Evolutionary conservation across 2,329 filamentous ascomycete species (phyloP).

Genomic region (Ophiosphaerella narmari): DNA sequence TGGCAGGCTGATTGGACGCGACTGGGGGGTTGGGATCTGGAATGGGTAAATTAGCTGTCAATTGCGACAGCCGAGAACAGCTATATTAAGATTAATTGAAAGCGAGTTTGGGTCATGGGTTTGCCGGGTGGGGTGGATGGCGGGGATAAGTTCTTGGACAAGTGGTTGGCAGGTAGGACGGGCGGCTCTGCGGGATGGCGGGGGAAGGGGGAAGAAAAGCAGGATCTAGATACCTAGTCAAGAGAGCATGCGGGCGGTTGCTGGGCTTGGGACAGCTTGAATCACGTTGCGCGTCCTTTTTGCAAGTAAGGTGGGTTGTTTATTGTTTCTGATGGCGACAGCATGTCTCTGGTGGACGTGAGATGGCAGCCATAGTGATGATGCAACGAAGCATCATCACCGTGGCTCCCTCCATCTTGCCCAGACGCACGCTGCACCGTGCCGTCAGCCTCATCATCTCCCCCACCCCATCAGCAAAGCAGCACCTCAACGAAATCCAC

Average conservation of each 20-base stretch:
- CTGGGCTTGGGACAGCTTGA: constrained; percentile 1
- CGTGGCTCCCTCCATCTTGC: too few species aligned
- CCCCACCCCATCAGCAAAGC: neutral
- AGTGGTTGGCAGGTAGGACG: constrained; percentile 21
- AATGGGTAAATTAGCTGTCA: constrained; percentile 15
- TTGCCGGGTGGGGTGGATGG: neutral
- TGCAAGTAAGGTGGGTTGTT: too few species aligned
- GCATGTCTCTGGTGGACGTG: too few species aligned
- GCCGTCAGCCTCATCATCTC: neutral
- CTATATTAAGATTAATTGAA: constrained; percentile 18
- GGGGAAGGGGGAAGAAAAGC: constrained; percentile 1
- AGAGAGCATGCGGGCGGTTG: constrained; percentile 6
- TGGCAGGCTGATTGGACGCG: neutral
- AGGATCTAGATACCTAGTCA: neutral
- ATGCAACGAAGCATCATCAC: too few species aligned
- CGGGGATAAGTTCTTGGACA: constrained; percentile 5
- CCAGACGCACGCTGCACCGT: too few species aligned
- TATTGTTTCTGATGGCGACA: too few species aligned
- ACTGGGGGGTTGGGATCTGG: neutral
- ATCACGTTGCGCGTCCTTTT: neutral
- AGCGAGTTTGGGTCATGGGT: neutral
- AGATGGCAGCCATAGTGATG: too few species aligned
- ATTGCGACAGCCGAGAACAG: neutral
- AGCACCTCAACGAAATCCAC: too few species aligned
- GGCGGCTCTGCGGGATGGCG: constrained; percentile 36